Base-by-base conservation (phyloP, 2,329 filamentous ascomycete species). In the Colletotrichum sp. region DNA sequence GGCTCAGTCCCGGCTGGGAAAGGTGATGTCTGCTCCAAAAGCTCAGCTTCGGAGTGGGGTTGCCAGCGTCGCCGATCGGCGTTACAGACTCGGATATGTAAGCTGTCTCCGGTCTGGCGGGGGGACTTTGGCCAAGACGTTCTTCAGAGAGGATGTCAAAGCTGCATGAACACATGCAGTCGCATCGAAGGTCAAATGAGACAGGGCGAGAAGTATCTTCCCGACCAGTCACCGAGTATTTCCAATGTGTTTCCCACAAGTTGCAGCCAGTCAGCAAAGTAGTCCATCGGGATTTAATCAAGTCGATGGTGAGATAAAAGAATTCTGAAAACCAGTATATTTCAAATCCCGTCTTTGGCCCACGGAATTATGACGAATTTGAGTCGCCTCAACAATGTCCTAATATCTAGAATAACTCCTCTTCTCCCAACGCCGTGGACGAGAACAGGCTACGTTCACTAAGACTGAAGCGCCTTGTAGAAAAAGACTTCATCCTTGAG, bases 401-500 rank as follows among this genome's bases (percentile, higher is more conserved):
- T 49, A 75, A 55, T 39, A n/a, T 76, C 68, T 71, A 72, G 34
- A 30, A 34, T 72, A 30, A 32, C 16, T 52, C 32, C 44, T 52
- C 18, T 55, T 30, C 30, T 30, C 57, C 49, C 15, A 64, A 76
- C 76, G 57, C 73, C 59, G 28, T 34, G 21, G 32, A 55, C 59
- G 32, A 24, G 16, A 24, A 52, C 13, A 68, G 36, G 26, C 52
- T 21, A 24, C 52, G 30, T 13, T 21, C 39, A 8, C 63, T 63
- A 59, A 21, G 44, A 67, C 34, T 65, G 62, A 15, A 93, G 83
- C 73, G 90, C 87, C 82, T 92, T 93, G 82, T 92, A 93, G 79
- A 92, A 91, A 78, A 92, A 90, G 1, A 88, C 87, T 68, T 88
- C 88, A 76, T 89, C 88, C 77, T 86, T 88, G 71, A 90, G 81